A percentile compares a stretch with the other conserved stretches of the same genome.
Evolutionary conservation across 805 yeast genomes (phyloP).

Genomic region (Cephaloascus fragrans): DNA sequence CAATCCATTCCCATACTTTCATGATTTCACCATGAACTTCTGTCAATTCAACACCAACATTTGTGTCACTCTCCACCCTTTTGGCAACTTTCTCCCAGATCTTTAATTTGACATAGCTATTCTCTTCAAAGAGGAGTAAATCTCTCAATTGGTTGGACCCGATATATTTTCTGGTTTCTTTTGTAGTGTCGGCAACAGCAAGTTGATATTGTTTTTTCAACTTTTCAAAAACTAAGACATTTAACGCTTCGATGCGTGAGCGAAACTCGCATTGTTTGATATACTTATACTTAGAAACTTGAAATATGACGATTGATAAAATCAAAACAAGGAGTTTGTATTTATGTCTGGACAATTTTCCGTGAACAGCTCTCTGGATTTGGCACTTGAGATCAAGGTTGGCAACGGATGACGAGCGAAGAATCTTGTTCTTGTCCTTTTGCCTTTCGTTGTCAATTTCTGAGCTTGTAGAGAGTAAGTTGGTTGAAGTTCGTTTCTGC

Average conservation of each 20-base stretch:
- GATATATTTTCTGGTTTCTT: slow-evolving; percentile 34
- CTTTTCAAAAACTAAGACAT: slow-evolving; percentile 37
- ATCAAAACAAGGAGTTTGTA: slow-evolving; percentile 7
- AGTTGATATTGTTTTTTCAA: slow-evolving; percentile 35
- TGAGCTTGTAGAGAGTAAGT: too few species aligned
- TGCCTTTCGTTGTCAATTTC: slow-evolving; percentile 25
- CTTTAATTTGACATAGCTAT: slow-evolving; percentile 22
- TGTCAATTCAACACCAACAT: slow-evolving; percentile 48
- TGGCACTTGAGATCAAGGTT: slow-evolving; percentile 51
- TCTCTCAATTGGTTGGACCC: slow-evolving; percentile 71
- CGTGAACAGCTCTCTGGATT: slow-evolving; percentile 39
- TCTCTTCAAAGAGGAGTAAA: slow-evolving; percentile 36
- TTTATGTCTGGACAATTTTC: slow-evolving; percentile 19
- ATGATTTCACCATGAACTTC: slow-evolving; percentile 84
- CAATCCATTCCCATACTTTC: slow-evolving; percentile 84
- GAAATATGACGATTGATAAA: too few species aligned
- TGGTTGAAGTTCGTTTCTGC: too few species aligned
- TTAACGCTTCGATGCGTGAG: slow-evolving; percentile 37
- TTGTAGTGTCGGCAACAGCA: slow-evolving; percentile 19
- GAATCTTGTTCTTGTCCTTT: slow-evolving; percentile 36
- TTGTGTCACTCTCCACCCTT: slow-evolving; percentile 55
- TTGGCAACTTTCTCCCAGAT: slow-evolving; percentile 52
- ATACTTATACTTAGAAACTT: too few species aligned
- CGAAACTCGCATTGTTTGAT: too few species aligned
- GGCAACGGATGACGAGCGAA: slow-evolving; percentile 67